Conservation (phyloP, 345 rosid genomes). For the Rhodomyrtus tomentosa region DNA sequence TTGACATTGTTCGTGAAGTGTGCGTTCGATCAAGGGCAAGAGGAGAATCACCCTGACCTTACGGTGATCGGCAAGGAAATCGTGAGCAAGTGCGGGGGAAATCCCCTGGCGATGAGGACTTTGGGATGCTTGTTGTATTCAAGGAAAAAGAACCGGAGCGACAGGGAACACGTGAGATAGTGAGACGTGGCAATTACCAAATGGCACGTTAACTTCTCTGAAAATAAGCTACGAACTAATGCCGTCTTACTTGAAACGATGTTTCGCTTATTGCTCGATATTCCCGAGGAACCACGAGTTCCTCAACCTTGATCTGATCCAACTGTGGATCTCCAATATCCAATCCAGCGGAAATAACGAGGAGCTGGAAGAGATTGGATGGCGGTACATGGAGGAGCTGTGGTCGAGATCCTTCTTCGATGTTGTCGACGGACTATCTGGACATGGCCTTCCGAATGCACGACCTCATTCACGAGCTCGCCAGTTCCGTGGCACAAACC, state of each 20-base stretch:
- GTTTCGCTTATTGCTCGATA: constrained; percentile 23
- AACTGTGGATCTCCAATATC: constrained; percentile 2
- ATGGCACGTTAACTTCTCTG: constrained; percentile 4
- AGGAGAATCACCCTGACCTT: background rate
- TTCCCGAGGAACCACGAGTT: constrained; percentile 12
- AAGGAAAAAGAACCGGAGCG: background rate
- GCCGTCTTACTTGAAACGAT: constrained; percentile 19
- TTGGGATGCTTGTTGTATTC: constrained; percentile 8
- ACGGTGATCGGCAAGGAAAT: constrained; percentile 7
- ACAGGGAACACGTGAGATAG: constrained; percentile 10
- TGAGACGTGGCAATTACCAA: constrained; percentile 11
- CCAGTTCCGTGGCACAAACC: background rate
- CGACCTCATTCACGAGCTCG: constrained; percentile 21
- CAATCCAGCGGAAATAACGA: background rate
- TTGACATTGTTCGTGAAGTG: constrained; percentile 2
- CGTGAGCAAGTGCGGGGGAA: constrained; percentile 15
- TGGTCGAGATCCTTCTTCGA: constrained; percentile 17
- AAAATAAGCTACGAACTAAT: constrained; percentile 18
- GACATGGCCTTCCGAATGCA: constrained; percentile 3
- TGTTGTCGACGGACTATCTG: background rate
- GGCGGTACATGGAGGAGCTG: constrained; percentile 4
- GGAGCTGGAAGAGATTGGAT: constrained; percentile 2
- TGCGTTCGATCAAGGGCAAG: constrained; percentile 8
- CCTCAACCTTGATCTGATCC: background rate
- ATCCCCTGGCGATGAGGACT: constrained; percentile 14